Evolutionary conservation across 2,329 filamentous ascomycete species (phyloP), one percentile per base, ranked within the genome.

Genomic region (Cadophora malorum): DNA sequence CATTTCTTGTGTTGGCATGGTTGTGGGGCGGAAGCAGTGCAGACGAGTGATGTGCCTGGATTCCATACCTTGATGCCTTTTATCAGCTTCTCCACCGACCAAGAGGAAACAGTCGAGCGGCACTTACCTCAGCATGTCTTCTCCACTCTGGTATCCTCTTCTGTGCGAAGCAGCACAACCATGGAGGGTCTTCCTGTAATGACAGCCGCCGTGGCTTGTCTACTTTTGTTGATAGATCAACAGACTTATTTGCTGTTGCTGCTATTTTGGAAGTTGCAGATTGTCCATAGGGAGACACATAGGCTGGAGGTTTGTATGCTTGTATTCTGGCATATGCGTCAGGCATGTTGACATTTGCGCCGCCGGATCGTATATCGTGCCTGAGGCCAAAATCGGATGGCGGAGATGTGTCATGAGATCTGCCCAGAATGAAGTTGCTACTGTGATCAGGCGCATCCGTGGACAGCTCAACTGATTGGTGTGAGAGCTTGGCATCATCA

Each of bases 151-250:
- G 56, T 1, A 59, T 23, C 16, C 21, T 16, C 14, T 12, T 41
- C 33, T 59, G 35, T 3, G 56, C 56, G 25, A 59, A 59, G 38
- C 56, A 59, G 33, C 56, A 59, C 25, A 38, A n/a, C 56, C 56
- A 59, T 4, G 56, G 56, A 16, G 35, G 56, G 19, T 25, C 21
- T 1, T 35, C 35, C 35, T 28, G 10, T 2, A 10, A 16, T 25
- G 56, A 41, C 14, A 23, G 21, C 35, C 21, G 25, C 23, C 33
- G 56, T 19, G 21, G 19, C 33, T 19, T 41, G 7, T n/a, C 8
- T 25, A 14, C 35, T 9, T 12, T 4, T 5, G 21, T 25, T 12
- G 21, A 25, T 16, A 23, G 33, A 6, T 10, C 21, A 35, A 4
- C 25, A 10, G 19, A 6, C 12, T 45, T 25, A 12, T 25, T 28